Conservation (phyloP, 2,329 filamentous ascomycete genomes). For the Microsporum audouinii region DNA sequence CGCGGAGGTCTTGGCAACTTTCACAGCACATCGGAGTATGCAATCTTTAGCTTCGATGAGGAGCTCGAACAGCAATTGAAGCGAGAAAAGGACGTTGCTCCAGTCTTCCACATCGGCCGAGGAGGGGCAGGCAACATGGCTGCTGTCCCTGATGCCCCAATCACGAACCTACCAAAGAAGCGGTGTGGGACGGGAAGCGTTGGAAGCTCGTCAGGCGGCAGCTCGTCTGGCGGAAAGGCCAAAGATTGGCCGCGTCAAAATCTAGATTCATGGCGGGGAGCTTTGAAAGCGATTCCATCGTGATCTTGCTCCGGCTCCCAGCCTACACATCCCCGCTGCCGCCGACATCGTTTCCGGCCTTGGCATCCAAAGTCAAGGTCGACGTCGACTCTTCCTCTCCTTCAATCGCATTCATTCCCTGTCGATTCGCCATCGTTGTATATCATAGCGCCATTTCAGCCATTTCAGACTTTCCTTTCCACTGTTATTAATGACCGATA, state of each 20-base stretch:
- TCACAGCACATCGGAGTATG: conserved; percentile 41
- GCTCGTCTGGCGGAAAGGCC: conserved; percentile 4
- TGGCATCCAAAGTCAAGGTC: neutral
- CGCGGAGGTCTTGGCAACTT: conserved; percentile 48
- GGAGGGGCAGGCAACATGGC: conserved; percentile 48
- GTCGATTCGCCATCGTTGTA: neutral
- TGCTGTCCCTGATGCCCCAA: conserved; percentile 19
- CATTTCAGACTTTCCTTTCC: conserved; percentile 1
- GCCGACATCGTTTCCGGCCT: conserved; percentile 6
- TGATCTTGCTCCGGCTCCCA: neutral
- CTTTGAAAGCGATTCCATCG: neutral
- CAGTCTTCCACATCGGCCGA: conserved; percentile 53
- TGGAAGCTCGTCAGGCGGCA: conserved; percentile 6
- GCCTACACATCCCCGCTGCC: conserved; percentile 6
- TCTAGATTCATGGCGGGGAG: conserved; percentile 4
- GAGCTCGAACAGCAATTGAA: conserved; percentile 49
- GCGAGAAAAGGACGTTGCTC: conserved; percentile 42
- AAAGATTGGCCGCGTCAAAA: conserved; percentile 4
- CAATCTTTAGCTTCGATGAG: conserved; percentile 58
- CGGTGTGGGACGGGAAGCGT: conserved; percentile 19
- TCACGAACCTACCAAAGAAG: neutral
- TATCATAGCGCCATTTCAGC: neutral
- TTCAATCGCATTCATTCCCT: conserved; percentile 1
- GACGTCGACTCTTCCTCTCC: neutral
- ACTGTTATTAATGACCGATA: conserved; percentile 10